Conservation (phyloP, 495 filamentous ascomycete genomes). For the Podospora anserina region DNA sequence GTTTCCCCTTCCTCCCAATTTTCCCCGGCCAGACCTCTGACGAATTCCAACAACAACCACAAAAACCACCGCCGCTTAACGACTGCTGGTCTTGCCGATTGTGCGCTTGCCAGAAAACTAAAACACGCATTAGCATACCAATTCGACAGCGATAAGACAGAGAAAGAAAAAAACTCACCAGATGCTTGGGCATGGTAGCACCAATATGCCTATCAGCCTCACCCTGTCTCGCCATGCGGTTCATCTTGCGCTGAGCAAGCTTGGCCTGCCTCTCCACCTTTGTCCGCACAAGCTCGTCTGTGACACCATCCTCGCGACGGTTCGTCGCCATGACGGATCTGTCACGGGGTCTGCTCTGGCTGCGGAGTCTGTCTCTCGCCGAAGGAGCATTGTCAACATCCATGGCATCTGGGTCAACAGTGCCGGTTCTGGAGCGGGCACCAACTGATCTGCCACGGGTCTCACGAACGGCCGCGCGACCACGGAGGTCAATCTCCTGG, state of each 20-base stretch:
- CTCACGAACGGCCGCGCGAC: conserved; percentile 51
- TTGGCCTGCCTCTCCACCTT: conserved; percentile 85
- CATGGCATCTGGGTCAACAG: conserved; percentile 69
- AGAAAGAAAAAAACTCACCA: conserved; percentile 57
- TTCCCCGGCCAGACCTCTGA: background rate
- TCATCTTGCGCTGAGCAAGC: conserved; percentile 95
- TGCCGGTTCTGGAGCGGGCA: conserved; percentile 46
- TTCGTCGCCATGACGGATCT: conserved; percentile 62
- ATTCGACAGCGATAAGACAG: background rate
- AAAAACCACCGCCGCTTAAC: background rate
- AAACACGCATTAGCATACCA: conserved; percentile 32
- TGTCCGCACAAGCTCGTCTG: conserved; percentile 54
- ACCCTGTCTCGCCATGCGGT: conserved; percentile 91
- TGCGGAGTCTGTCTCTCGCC: conserved; percentile 60
- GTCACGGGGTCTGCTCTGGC: conserved; percentile 75
- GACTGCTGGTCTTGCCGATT: conserved; percentile 47
- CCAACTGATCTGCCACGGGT: conserved; percentile 60
- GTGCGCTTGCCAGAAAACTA: conserved; percentile 54
- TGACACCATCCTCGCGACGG: conserved; percentile 77
- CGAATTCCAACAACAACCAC: background rate
- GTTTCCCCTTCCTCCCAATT: background rate
- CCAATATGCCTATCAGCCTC: conserved; percentile 93
- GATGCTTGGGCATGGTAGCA: conserved; percentile 79
- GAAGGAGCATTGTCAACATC: conserved; percentile 67
- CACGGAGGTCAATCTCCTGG: conserved; percentile 65